Evolutionary conservation across 805 yeast species (phyloP).

Genomic region (Suhomyces pyralidae): DNA sequence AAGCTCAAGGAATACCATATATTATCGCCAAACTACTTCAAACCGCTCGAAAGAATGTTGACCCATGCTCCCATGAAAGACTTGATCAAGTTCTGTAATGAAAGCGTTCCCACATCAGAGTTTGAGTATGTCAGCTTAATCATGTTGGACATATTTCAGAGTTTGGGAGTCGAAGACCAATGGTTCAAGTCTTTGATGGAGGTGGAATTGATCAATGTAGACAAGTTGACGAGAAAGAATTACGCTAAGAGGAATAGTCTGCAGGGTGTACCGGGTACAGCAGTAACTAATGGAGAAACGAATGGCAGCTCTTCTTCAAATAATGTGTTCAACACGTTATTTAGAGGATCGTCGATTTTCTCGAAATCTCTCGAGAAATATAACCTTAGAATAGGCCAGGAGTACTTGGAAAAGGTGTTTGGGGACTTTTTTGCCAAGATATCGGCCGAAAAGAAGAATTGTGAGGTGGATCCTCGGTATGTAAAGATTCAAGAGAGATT

Average conservation of each 20-base stretch:
- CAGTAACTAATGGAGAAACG: not conserved
- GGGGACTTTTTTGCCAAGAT: conserved; percentile 64
- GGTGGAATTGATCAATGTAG: conserved; percentile 55
- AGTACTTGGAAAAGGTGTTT: conserved; percentile 68
- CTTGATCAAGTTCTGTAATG: conserved; percentile 48
- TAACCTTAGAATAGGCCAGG: conserved; percentile 73
- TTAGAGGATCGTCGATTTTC: conserved; percentile 81
- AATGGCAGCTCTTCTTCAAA: conserved; percentile 14
- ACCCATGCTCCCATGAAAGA: conserved; percentile 49
- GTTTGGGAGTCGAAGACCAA: conserved; percentile 60
- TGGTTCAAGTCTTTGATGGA: conserved; percentile 74
- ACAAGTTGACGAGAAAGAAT: conserved; percentile 42
- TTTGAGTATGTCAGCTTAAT: conserved; percentile 57
- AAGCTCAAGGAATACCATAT: conserved; percentile 52
- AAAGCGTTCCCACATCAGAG: conserved; percentile 35
- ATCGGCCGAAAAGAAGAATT: conserved; percentile 47
- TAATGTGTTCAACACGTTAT: conserved; percentile 43
- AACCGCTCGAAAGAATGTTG: conserved; percentile 60
- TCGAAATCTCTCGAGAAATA: conserved; percentile 79
- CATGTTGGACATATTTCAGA: conserved; percentile 71
- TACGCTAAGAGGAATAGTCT: conserved; percentile 25
- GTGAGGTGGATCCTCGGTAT: conserved; percentile 79
- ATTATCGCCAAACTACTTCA: conserved; percentile 58
- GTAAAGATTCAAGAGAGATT: conserved; percentile 39
- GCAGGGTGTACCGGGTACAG: conserved; percentile 4